Evolutionary conservation across 2,329 filamentous ascomycete genomes (phyloP).

Genomic region (Aspergillus glaucus): DNA sequence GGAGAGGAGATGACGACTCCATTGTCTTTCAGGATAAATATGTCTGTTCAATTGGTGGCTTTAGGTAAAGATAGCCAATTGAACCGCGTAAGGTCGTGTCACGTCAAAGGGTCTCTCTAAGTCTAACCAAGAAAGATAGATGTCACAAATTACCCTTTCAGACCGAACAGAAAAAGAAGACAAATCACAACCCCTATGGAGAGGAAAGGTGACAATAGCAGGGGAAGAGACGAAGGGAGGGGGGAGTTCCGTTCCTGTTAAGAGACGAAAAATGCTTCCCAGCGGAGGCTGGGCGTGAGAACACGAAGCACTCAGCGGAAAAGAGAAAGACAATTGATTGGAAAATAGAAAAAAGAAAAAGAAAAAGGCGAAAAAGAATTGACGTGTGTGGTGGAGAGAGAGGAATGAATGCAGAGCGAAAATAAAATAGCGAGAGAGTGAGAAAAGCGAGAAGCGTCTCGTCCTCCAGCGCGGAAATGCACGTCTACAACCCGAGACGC

Average conservation of each 20-base stretch:
- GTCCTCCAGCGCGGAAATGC: conserved; percentile 32
- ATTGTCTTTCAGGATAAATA: conserved; percentile 18
- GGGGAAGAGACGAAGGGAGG: conserved; percentile 7
- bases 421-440: conserved; percentile 17
- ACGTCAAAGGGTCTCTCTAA: too few species aligned
- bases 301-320: too few species aligned
- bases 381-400: background rate
- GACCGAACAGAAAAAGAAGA: background rate
- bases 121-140: too few species aligned
- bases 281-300: too few species aligned
- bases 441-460: conserved; percentile 13
- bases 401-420: background rate
- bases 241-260: conserved; percentile 6
- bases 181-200: background rate
- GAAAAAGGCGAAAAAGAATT: background rate
- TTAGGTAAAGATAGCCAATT: conserved; percentile 9
- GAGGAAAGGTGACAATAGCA: conserved; percentile 12
- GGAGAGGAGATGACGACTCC: conserved; percentile 34
- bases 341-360: background rate
- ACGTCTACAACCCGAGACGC: conserved; percentile 36
- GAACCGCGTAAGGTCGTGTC: conserved; percentile 17
- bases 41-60: background rate
- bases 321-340: background rate
- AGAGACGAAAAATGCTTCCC: conserved; percentile 7
- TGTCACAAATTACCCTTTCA: background rate